Base-by-base conservation (phyloP, 225 moss, liverwort and hornwort genomes). In the Ulota crispa region DNA sequence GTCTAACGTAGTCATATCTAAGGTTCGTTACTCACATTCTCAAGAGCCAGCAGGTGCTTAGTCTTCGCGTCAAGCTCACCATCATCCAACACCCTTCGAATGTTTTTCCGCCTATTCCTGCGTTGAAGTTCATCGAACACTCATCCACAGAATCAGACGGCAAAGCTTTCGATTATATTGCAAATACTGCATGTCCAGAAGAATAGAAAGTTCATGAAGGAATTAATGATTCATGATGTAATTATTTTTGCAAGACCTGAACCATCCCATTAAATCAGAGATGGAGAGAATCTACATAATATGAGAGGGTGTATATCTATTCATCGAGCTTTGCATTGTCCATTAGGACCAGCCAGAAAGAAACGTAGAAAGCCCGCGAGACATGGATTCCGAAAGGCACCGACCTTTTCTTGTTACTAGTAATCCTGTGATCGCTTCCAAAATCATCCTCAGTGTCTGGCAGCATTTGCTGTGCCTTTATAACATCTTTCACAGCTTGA, bases 21-120 rank as follows among this genome's bases (percentile, higher is more conserved):
- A 45, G 56, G 59, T 54, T 66, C 68, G 23, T 56, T 31, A 41
- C 78, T 81, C 83, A 98, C 98, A 91, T 96, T 93, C 66, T 99
- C 99, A 53, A 79, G 77, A 65, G 91, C 89, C 80, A 93, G 74
- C 24, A 93, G 65, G 32, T 87, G 87, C 85, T 92, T 91, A 32
- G 94, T 96, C 67, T 81, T 91, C 76, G 96, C 99, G 65, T 94
- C 92, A 16, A 97, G 93, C 79, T 97, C 92, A 53, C 85, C 87
- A 78, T 99, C 96, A 87, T 82, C 93, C 45, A 94, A 75, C 71
- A 95, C 91, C 83, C 83, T 92, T 64, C 94, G 89, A 32, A 99
- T 99, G 64, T 99, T 99, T 80, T 76, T 91, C 34, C 99, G 93
- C 89, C 66, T 91, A 73, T 84, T 92, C 83, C 88, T 91, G 84